These are phyloP conservation scores for Plasmodium coatneyi DNA, from an alignment of 169 alveolate species.

Conservation along the genomic window DNA sequence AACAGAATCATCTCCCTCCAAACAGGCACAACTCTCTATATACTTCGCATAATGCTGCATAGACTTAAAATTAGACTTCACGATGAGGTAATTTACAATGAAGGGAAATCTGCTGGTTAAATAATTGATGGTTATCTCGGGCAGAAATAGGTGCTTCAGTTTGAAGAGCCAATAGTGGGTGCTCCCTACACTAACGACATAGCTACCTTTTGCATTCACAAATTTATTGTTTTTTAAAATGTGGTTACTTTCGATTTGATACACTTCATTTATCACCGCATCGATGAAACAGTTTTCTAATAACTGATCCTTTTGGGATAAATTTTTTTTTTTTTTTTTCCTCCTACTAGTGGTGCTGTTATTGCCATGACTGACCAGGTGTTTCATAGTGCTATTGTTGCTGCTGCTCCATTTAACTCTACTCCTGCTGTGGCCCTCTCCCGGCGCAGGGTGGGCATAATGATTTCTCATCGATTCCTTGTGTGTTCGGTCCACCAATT, in stretches of 20 bases:
- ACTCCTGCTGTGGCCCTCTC: background rate
- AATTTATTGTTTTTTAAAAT: conserved; percentile 55
- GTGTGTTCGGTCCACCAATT: conserved; percentile 1
- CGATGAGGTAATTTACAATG: conserved; percentile 18
- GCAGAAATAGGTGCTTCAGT: conserved; percentile 25
- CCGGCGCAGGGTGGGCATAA: background rate
- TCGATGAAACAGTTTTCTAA: conserved; percentile 25
- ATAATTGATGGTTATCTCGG: conserved; percentile 53
- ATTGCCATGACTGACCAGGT: background rate
- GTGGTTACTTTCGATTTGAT: conserved; percentile 7
- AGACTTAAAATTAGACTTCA: conserved; percentile 27
- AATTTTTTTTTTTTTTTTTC: conserved; percentile 13
- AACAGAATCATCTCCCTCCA: background rate
- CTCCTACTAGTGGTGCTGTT: background rate
- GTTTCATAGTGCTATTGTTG: background rate
- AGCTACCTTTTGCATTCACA: conserved; percentile 36
- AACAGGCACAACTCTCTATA: background rate
- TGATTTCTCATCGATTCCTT: conserved; percentile 9
- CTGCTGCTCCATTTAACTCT: background rate
- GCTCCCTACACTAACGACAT: conserved; percentile 39
- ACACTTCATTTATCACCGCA: conserved; percentile 17
- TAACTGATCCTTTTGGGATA: background rate
- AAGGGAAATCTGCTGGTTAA: conserved; percentile 29
- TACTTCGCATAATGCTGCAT: conserved; percentile 26
- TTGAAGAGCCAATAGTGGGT: conserved; percentile 51